These are phyloP conservation scores for Trametes versicolor DNA, from an alignment of 1,284 basidiomycete genomes.

Conservation along the genomic window DNA sequence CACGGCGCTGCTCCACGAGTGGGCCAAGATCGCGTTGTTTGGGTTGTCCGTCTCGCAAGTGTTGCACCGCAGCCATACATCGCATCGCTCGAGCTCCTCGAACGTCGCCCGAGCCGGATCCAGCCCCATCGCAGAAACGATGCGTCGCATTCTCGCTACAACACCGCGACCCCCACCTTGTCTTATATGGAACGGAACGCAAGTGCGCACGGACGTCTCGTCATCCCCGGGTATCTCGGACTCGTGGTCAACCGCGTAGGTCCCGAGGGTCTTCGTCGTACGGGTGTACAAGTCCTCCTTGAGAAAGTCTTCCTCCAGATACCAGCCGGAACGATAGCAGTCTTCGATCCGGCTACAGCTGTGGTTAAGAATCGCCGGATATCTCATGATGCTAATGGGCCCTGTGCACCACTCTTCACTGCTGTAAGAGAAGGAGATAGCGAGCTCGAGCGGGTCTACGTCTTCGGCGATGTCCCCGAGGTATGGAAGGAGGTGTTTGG, in stretches of 20 bases:
- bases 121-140: slow-evolving; percentile 12
- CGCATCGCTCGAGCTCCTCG: slow-evolving; percentile 6
- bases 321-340: not conserved
- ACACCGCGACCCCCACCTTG: not conserved
- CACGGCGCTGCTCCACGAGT: not conserved
- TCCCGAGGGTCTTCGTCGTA: not conserved
- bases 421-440: slow-evolving; percentile 9
- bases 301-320: not conserved
- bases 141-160: not conserved
- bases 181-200: not conserved
- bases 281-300: not conserved
- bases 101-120: slow-evolving; percentile 11
- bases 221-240: not conserved
- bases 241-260: not conserved
- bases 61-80: slow-evolving; percentile 1
- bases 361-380: not conserved
- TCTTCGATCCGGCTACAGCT: not conserved
- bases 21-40: not conserved
- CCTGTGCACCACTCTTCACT: not conserved
- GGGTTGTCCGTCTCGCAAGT: not conserved
- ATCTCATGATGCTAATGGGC: slow-evolving; percentile 1
- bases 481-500: not conserved
- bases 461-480: not conserved
- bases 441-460: slow-evolving; percentile 15
- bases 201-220: too few relatives aligned